Evolutionary conservation across 2,329 filamentous ascomycete species (phyloP), one percentile per base, ranked within the genome.

Genomic region (Clonostachys sp.): DNA sequence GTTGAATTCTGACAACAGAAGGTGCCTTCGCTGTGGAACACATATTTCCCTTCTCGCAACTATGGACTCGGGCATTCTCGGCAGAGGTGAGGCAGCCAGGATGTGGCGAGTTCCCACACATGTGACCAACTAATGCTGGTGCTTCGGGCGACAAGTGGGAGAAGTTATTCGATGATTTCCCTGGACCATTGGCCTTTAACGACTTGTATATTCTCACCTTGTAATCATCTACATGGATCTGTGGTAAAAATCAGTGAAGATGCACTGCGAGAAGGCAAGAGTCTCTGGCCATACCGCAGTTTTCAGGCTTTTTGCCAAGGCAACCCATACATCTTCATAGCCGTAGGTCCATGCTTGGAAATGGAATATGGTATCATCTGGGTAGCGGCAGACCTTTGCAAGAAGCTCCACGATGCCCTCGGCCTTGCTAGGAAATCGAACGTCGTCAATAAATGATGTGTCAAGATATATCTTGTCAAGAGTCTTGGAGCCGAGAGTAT

Each of bases 291-390:
- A 48, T 65, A 85, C 84, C 59, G 74, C 77, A 4, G 84, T 85
- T 6, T 80, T 67, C 1, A 96, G 70, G 12, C 83, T 80, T 18
- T 83, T 78, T 0, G 90, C 84, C 1, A 97, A 67, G 1, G 89
- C 86, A 49, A 91, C 72, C 91, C 91, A 96, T 0, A 96, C 90
- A 45, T 95, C 87, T 61, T 97, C 91, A 53, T 96, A 96, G 1
- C 76, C 77, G 60, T 94, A 94, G 0, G 92, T 96, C 91, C 91
- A 96, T 1, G 90, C 81, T 48, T 91, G 81, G 42, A 97, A 77
- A 62, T 95, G 87, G 57, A 96, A 96, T 1, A 86, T 63, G 0
- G 90, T 95, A 38, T 89, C 80, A 2, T 71, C 51, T 0, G 91
- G 86, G 61, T 92, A 95, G 20, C 68, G 60, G 0, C 69, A 63